A percentile compares a stretch with the other conserved stretches of the same genome.
phyloP scores from a whole-genome alignment of 2,329 filamentous ascomycete genomes.

The Fusarium mexicanum region DNA sequence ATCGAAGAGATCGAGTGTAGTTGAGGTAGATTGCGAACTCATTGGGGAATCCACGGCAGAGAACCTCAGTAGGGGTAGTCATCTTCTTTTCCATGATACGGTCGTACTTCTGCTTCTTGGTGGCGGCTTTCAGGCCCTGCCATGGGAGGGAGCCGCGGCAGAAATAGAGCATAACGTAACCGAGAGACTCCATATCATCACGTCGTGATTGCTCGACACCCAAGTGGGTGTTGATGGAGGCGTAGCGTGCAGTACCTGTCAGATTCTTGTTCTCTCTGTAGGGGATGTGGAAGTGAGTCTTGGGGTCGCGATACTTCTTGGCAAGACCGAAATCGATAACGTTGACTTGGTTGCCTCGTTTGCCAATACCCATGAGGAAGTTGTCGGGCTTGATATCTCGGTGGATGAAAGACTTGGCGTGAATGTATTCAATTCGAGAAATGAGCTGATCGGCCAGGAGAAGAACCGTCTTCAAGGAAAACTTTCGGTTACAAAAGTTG shows the following conservation, averaged over 20 bases:
- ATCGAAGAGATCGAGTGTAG: slow-evolving; percentile 97
- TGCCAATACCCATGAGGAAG: slow-evolving; percentile 99
- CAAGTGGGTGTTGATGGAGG: slow-evolving; percentile 97
- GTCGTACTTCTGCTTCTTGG: slow-evolving; percentile 99
- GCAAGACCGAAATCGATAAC: slow-evolving; percentile 99
- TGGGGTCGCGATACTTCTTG: slow-evolving; percentile 99
- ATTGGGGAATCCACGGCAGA: slow-evolving; percentile 98
- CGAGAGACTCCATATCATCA: slow-evolving; percentile 99
- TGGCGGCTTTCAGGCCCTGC: slow-evolving; percentile 98
- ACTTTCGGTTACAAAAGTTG: slow-evolving; percentile 99
- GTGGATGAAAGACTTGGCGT: slow-evolving; percentile 99
- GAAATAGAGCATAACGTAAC: slow-evolving; percentile 99
- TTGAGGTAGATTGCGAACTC: slow-evolving; percentile 99
- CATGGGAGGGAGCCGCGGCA: slow-evolving; percentile 98
- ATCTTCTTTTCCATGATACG: slow-evolving; percentile 99
- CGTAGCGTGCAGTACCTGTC: slow-evolving; percentile 97
- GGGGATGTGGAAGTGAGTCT: slow-evolving; percentile 99
- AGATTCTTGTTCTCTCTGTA: slow-evolving; percentile 99
- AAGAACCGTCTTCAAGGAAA: slow-evolving; percentile 97
- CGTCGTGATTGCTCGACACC: slow-evolving; percentile 99
- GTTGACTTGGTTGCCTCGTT: slow-evolving; percentile 99
- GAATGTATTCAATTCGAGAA: slow-evolving; percentile 99
- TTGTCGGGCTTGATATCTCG: slow-evolving; percentile 99
- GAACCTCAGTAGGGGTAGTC: slow-evolving; percentile 97
- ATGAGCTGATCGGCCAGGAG: slow-evolving; percentile 98